Evolutionary conservation across 2,329 filamentous ascomycete genomes (phyloP), one percentile per base, ranked within the genome.

Genomic region (Aureobasidium lini): DNA sequence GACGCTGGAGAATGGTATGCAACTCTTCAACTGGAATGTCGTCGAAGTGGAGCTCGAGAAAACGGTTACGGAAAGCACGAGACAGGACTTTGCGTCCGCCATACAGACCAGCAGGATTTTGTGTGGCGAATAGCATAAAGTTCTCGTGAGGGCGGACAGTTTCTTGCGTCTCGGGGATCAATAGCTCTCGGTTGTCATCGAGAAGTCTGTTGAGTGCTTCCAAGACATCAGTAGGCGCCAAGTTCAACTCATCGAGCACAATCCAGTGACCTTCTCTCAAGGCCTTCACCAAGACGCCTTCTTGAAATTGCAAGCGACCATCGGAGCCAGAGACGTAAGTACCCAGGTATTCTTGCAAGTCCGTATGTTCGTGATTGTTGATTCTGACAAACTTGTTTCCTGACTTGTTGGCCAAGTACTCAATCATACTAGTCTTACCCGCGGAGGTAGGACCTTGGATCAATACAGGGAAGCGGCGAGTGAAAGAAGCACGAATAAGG

Each of bases 381-480:
- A 99, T 99, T 62, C 94, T 85, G 44, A 99, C 91, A 69, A 97
- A 99, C 69, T 89, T 94, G 71, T 99, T 96, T 3, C 95, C 94
- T 32, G 91, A 97, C 59, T 89, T 88, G 68, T 95, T 94, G n/a
- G 95, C 93, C 39, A 99, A 81, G 70, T 96, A 96, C 73, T 97
- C 93, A 43, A 99, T 95, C 94, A 99, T 99, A 73, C 93, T 97
- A 0, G 94, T 99, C 75, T 99, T 99, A 64, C 94, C 94, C 11
- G 93, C 89, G 5, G 95, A 99, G 0, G 94, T 99, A 11, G 95
- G 94, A 3, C 94, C 94, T 73, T 99, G 94, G 18, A 99, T 88
- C 9, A 99, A 80, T 50, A 99, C 90, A 0, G 94, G 95, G 71
- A 96, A 99, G 50, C 89, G 84, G 37, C 91, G 80, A 4, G 93